Base-by-base conservation (phyloP, 2,329 filamentous ascomycete genomes). In the Clarireedia sp. region DNA sequence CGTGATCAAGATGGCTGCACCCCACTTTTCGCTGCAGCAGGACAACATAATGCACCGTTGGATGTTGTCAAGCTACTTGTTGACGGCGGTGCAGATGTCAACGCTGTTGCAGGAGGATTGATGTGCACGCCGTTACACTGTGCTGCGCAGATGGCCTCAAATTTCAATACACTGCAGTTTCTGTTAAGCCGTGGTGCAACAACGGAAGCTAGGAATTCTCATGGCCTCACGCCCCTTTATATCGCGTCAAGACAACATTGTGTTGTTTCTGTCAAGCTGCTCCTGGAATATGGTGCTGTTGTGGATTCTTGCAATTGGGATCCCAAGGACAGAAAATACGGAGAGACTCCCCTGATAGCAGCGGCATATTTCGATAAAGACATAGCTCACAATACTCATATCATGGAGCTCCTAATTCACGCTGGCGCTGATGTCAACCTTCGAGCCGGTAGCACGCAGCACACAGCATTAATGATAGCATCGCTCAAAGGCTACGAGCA, bases 301-400 rank as follows among this genome's bases (percentile, higher is more conserved):
- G 46, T 50, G 23, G 46, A 54, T 21, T 54, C 46, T 9, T 44
- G 46, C 16, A 54, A 54, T 21, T 54, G 52, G 52, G 46, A 54
- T 19, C n/a, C 40, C 3, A 54, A 54, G 26, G 52, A 54, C 19
- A 54, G 52, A 8, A 54, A 54, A 37, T 37, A 44, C 33, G 46
- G 52, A 50, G 52, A 54, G 43, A 54, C 52, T 5, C 46, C 52
- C n/a, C 49, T 54, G n/a, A 54, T 54, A 54, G 52, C 52, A 19
- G 38, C 52, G 10, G 52, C 19, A 10, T 50, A 54, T 36, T 54
- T 54, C 19, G 52, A 54, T 16, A 54, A 54, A 50, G 52, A 38
- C 4, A 50, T 50, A 7, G 46, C 37, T n/a, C 52, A 54, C 19
- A 54, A 54, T 33, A 44, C 38, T n/a, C 46, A 54, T 24, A 37